A percentile compares a stretch with the other conserved stretches of the same genome.
These are phyloP conservation scores for Themeda triandra DNA, from an alignment of 176 grass and related monocot species.

Conservation along the genomic window DNA sequence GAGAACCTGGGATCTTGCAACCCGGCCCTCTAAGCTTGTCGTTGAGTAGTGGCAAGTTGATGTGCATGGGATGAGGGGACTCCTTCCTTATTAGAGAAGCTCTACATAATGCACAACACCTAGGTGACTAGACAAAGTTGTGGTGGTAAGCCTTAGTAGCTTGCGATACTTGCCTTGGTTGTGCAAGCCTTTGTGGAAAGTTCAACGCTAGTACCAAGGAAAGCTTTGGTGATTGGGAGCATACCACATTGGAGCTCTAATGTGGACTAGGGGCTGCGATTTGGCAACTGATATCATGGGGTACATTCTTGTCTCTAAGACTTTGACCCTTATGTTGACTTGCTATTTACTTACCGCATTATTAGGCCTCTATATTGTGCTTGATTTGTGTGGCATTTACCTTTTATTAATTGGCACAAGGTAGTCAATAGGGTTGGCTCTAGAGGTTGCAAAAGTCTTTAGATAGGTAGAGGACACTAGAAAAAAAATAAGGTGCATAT, in stretches of 20 bases:
- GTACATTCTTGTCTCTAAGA: background rate
- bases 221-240: background rate
- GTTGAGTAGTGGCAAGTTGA: background rate
- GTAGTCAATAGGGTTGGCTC: background rate
- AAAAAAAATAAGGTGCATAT: no score
- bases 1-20: no score
- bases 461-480: no score
- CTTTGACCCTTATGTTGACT: background rate
- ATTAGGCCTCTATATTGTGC: no score
- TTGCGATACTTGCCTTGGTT: background rate
- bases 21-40: background rate
- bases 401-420: no score
- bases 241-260: background rate
- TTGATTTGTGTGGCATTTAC: no score
- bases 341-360: background rate
- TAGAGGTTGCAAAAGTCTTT: background rate
- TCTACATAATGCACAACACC: background rate
- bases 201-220: background rate
- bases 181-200: background rate
- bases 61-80: background rate
- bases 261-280: background rate
- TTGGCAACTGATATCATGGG: background rate
- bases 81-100: background rate
- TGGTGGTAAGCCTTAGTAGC: background rate
- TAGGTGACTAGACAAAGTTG: background rate